Conservation (phyloP, 805 yeast genomes). For the Candida krabiensis region DNA sequence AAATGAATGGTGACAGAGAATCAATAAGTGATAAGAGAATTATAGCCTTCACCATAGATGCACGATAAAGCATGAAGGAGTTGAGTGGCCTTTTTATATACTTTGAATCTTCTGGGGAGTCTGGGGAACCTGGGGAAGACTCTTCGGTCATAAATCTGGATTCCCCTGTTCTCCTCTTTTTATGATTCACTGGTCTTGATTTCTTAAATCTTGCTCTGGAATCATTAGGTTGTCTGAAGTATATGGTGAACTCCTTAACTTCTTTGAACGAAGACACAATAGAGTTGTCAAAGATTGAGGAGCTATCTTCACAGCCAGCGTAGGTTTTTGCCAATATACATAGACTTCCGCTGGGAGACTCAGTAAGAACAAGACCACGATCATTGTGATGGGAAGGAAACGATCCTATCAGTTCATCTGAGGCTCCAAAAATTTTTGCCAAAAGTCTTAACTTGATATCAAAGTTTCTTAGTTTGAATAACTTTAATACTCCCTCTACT, state of each 20-base stretch:
- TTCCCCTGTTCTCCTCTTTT: conserved; percentile 7
- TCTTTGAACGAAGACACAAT: conserved; percentile 21
- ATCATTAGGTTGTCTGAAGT: conserved; percentile 25
- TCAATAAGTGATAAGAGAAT: conserved; percentile 28
- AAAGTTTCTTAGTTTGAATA: conserved; percentile 25
- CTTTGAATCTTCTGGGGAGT: conserved; percentile 7
- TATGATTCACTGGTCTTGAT: not conserved
- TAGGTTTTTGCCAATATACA: conserved; percentile 26
- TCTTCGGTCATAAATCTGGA: conserved; percentile 1
- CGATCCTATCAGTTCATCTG: conserved; percentile 2
- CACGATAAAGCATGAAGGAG: conserved; percentile 47
- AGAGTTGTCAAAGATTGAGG: conserved; percentile 17
- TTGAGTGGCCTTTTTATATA: conserved; percentile 47
- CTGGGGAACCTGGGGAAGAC: no score
- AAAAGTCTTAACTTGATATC: conserved; percentile 23
- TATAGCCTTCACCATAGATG: conserved; percentile 42
- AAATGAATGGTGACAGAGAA: conserved; percentile 21
- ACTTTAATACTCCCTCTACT: conserved; percentile 21
- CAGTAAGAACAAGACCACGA: conserved; percentile 24
- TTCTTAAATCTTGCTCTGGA: conserved; percentile 11
- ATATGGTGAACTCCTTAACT: conserved; percentile 25
- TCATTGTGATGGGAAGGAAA: conserved; percentile 20
- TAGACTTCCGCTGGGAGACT: conserved; percentile 15
- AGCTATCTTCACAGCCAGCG: conserved; percentile 27
- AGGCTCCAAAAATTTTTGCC: conserved; percentile 19